A percentile compares a stretch with the other conserved stretches of the same genome.
phyloP scores from a whole-genome alignment of 192 early-diverging fungal species.

The Entomortierella parvispora region DNA sequence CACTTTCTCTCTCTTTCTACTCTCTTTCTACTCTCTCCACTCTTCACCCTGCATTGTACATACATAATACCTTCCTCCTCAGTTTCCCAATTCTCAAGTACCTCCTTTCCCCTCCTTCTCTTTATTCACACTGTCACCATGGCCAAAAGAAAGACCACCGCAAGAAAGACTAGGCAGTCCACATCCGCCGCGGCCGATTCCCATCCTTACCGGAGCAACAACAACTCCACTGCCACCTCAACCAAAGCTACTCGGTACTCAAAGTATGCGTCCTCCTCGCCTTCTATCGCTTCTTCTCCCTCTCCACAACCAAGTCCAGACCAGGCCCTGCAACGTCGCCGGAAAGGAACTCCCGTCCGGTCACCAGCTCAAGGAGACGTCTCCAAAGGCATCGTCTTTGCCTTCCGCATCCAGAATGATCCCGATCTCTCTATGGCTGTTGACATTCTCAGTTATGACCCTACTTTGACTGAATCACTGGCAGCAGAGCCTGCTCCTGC shows the following conservation, averaged over 20 bases:
- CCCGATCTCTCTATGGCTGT: slow-evolving; percentile 51
- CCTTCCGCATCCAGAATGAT: slow-evolving; percentile 45
- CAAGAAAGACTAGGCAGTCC: slow-evolving; percentile 27
- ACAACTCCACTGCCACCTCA: neutral
- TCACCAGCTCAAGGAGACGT: slow-evolving; percentile 40
- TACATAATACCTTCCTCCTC: too few relatives aligned
- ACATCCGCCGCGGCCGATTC: neutral
- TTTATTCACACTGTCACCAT: slow-evolving; percentile 5
- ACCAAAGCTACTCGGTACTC: neutral
- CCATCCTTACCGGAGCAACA: slow-evolving; percentile 20
- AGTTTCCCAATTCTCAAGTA: neutral
- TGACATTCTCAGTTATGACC: slow-evolving; percentile 50
- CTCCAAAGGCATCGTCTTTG: slow-evolving; percentile 51
- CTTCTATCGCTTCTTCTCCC: slow-evolving; percentile 38
- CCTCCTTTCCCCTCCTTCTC: neutral
- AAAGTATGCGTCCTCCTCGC: slow-evolving; percentile 32
- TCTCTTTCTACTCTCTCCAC: neutral
- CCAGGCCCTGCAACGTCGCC: slow-evolving; percentile 33
- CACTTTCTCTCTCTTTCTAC: neutral
- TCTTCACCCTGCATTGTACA: neutral
- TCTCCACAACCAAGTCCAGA: slow-evolving; percentile 49
- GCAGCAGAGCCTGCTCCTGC: neutral
- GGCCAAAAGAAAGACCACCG: slow-evolving; percentile 39
- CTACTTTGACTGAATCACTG: slow-evolving; percentile 9
- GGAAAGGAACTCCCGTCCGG: slow-evolving; percentile 41